Base-by-base conservation (phyloP, 192 early-diverging fungal species). In the Podila minutissima region DNA sequence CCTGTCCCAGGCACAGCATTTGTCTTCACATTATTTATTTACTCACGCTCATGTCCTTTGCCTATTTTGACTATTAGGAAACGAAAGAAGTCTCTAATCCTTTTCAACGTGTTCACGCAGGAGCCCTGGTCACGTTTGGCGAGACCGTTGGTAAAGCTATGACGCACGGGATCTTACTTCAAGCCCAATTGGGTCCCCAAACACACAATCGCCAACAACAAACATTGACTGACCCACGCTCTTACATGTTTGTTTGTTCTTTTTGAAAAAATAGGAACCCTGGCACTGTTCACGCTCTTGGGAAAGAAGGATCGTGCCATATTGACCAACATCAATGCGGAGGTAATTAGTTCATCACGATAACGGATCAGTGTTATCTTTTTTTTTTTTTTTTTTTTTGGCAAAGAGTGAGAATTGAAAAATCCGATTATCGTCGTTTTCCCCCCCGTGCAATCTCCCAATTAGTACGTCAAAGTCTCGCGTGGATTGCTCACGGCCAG, bases 51-150 rank as follows among this genome's bases (percentile, higher is more conserved):
- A 51, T 22, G 9, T 24, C 33, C 11, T 51, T 41, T 53, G n/a
- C 64, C 6, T 22, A 24, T 41, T n/a, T 33, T 53, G 64, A 31
- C 35, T 17, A 24, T 24, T 76, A 89, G 88, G 87, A 89, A 71
- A 81, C 83, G 66, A 86, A 75, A 59, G 59, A 59, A 31, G 82
- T 78, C 33, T 85, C 81, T 7, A 86, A 89, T 49, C 82, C 86
- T 33, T 88, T 84, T 51, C 74, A 85, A 46, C 78, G 87, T 41
- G 85, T 89, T 37, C 87, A 88, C 53, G 83, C 87, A 24, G 79
- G 78, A 2, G 86, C 88, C 11, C 69, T 89, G 19, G 74, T 82
- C 48, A 88, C 87, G 19, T 86, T 89, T 78, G 86, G 83, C 3
- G 88, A 89, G 63, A 89, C 87, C 22, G 74, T 55, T 55, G 53